Conservation (phyloP, 129 eudicot genomes). For the Helianthus tuberosus region DNA sequence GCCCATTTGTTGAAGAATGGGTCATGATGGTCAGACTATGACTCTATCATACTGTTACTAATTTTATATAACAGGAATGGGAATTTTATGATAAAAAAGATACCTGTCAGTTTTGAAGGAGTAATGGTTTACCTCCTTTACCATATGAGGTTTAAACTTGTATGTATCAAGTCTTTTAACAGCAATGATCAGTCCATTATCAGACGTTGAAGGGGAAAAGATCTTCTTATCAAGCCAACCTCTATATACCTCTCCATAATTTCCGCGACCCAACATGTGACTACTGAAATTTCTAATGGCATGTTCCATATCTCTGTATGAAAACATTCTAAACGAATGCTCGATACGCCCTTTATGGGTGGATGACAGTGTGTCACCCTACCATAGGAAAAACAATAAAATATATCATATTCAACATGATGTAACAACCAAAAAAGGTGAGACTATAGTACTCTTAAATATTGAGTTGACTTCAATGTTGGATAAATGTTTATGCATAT, state of each 20-base stretch:
- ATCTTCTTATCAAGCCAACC: slow-evolving; percentile 35
- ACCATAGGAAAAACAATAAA: neutral
- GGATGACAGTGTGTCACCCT: neutral
- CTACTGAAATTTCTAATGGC: slow-evolving; percentile 31
- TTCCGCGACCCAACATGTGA: slow-evolving; percentile 27
- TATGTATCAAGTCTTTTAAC: slow-evolving; percentile 26
- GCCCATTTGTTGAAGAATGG: no score
- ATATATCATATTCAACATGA: no score
- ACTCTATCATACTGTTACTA: no score
- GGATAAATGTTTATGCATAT: no score
- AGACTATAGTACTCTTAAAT: no score
- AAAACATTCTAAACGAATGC: slow-evolving; percentile 12
- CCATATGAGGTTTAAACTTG: slow-evolving; percentile 17
- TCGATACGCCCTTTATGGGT: neutral
- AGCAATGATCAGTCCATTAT: slow-evolving; percentile 24
- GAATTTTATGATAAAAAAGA: no score
- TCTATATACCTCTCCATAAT: slow-evolving; percentile 21
- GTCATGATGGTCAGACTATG: no score
- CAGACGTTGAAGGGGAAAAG: slow-evolving; percentile 17
- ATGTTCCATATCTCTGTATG: slow-evolving; percentile 19
- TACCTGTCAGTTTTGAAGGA: neutral
- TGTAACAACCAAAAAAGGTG: no score
- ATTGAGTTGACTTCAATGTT: no score
- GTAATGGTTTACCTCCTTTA: slow-evolving; percentile 13
- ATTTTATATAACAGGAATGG: no score